Base-by-base conservation (phyloP, 306 rosid species). In the Lupinus albus region DNA sequence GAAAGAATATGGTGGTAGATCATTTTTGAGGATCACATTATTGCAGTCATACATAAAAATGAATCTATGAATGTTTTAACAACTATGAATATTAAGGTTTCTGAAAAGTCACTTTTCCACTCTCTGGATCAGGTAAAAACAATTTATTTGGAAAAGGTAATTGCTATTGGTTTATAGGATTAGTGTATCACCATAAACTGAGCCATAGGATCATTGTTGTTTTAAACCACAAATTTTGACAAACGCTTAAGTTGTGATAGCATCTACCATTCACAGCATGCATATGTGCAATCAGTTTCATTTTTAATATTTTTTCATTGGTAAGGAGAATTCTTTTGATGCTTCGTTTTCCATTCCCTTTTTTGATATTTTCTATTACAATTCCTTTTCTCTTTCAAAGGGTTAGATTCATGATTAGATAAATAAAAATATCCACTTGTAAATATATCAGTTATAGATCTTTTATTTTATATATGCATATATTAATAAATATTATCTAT, bases 51-150 rank as follows among this genome's bases (percentile, higher is more conserved):
- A 44, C 16, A 36, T 49, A 15, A 41, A 25, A 33, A 33, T 67
- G 46, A 36, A 7, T 67, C 41, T 78, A 33, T 7, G 50, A 76
- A 52, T 68, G 67, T 25, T 15, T 67, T 67, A 48, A 58, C 41
- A 39, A 51, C 59, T 49, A 61, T 68, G 49, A 32, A 44, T 68
- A 17, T 42, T 67, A 33, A 33, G 74, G 16, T 59, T 21, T 76
- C 61, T 62, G 61, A 35, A 68, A 68, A 33, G 14, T 76, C 16
- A 44, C 36, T 21, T 61, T 41, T 42, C 41, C 48, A 47, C 54
- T 47, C 66, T 64, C 55, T 2, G 38, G 36, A 48, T 39, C 62
- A 10, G 47, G 33, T 51, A 13, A 35, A 64, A 54, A 21, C 13
- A 1, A 56, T 45, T 41, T 6, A n/a, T 57, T 64, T 47, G 52